Percentiles rank a stretch among this genome's conserved stretches.
phyloP scores from a whole-genome alignment of 1,284 basidiomycete species.

The Testicularia cyperi region DNA sequence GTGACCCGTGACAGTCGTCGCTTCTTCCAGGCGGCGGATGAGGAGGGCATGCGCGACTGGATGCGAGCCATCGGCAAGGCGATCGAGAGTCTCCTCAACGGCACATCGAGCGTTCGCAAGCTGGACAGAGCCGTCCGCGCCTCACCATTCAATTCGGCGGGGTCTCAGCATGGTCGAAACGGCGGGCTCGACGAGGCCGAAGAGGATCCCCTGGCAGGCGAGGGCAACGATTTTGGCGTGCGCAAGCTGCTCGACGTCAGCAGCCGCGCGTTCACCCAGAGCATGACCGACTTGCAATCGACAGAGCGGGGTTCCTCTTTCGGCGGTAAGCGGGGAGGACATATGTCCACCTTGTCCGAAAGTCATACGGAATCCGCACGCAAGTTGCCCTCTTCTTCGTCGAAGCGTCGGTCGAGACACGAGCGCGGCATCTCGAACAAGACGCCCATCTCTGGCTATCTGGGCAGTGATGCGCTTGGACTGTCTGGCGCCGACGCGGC shows the following conservation, averaged over 20 bases:
- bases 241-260: constrained; percentile 15
- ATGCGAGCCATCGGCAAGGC: constrained; percentile 64
- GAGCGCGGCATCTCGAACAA: constrained; percentile 53
- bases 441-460: constrained; percentile 50
- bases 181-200: constrained; percentile 8
- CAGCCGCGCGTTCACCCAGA: constrained; percentile 35
- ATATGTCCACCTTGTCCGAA: constrained; percentile 32
- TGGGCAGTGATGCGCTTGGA: constrained; percentile 16
- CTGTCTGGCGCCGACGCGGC: constrained; percentile 8
- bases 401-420: constrained; percentile 18
- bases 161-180: constrained; percentile 2
- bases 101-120: constrained; percentile 52
- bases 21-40: constrained; percentile 64
- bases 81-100: constrained; percentile 65
- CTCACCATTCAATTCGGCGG: constrained; percentile 8
- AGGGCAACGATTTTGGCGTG: constrained; percentile 32
- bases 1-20: constrained; percentile 63
- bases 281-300: constrained; percentile 48
- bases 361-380: constrained; percentile 9
- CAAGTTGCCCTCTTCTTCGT: constrained; percentile 3
- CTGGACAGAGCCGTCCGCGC: constrained; percentile 40
- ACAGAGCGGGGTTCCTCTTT: too few species aligned
- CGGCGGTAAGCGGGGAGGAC: too few species aligned
- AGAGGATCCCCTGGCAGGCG: constrained; percentile 6
- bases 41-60: constrained; percentile 64